A percentile compares a stretch with the other conserved stretches of the same genome.
Conservation (phyloP, 106 monocot genomes). For the Apostasia ramifera region DNA sequence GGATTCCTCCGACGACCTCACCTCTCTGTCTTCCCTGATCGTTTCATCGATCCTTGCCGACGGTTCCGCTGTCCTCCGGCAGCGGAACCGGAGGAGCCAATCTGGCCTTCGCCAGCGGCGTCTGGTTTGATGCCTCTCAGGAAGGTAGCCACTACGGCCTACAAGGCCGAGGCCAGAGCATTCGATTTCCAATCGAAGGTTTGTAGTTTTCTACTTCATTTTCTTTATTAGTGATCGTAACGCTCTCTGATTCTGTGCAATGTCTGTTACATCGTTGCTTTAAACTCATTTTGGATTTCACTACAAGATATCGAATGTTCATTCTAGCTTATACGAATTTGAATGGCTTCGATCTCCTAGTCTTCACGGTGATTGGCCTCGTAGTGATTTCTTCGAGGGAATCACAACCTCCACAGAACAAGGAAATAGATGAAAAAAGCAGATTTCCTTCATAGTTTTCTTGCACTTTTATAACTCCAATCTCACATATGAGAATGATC, state of each 20-base stretch:
- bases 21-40: slow-evolving; percentile 40
- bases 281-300: too few species aligned
- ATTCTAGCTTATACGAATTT: too few species aligned
- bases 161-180: slow-evolving; percentile 45
- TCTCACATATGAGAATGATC: too few species aligned
- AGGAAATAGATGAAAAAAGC: too few species aligned
- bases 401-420: too few species aligned
- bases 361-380: too few species aligned
- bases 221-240: not conserved
- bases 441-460: too few species aligned
- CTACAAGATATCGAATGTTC: too few species aligned
- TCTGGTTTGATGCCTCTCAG: slow-evolving; percentile 60
- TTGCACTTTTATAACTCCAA: too few species aligned
- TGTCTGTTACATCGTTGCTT: too few species aligned
- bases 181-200: slow-evolving; percentile 77
- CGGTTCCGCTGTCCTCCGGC: slow-evolving; percentile 27
- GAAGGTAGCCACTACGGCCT: slow-evolving; percentile 19
- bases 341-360: too few species aligned
- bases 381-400: too few species aligned
- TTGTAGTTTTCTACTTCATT: not conserved
- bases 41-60: slow-evolving; percentile 45
- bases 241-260: not conserved
- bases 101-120: slow-evolving; percentile 49
- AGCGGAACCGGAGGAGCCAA: slow-evolving; percentile 68
- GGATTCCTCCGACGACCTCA: slow-evolving; percentile 20